Evolutionary conservation across 176 grass and related monocot genomes (phyloP).

Genomic region (Carex myosuroides): DNA sequence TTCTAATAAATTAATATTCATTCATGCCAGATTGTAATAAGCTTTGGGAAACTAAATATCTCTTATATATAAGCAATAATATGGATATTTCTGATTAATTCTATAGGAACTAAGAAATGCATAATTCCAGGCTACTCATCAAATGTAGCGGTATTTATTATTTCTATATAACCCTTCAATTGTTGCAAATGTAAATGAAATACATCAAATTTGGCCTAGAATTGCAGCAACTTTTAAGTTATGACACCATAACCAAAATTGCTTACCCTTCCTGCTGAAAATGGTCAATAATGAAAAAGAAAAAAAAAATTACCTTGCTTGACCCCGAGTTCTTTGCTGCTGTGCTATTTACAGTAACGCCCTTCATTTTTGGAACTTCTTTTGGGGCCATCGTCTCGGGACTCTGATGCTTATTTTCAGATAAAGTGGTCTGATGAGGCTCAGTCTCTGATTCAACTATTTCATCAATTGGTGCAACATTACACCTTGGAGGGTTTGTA

Average conservation of each 20-base stretch:
- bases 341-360: background rate
- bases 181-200: background rate
- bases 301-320: constrained; percentile 14
- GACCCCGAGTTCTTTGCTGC: background rate
- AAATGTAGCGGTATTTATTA: background rate
- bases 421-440: constrained; percentile 3
- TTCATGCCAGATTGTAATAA: background rate
- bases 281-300: background rate
- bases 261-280: background rate
- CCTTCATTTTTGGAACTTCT: constrained; percentile 7
- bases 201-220: background rate
- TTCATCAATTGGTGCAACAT: constrained; percentile 21
- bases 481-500: constrained; percentile 5
- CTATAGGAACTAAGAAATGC: background rate
- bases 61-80: background rate
- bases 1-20: background rate
- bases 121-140: background rate
- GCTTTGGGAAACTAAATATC: background rate
- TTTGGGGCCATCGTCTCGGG: constrained; percentile 1
- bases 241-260: constrained; percentile 3
- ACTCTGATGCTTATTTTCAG: constrained; percentile 14
- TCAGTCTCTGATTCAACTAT: constrained; percentile 1
- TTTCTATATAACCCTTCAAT: background rate
- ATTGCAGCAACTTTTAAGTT: background rate
- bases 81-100: background rate